Evolutionary conservation across 1,284 basidiomycete species (phyloP).

Genomic region (Apiotrichum mycotoxinovorans): DNA sequence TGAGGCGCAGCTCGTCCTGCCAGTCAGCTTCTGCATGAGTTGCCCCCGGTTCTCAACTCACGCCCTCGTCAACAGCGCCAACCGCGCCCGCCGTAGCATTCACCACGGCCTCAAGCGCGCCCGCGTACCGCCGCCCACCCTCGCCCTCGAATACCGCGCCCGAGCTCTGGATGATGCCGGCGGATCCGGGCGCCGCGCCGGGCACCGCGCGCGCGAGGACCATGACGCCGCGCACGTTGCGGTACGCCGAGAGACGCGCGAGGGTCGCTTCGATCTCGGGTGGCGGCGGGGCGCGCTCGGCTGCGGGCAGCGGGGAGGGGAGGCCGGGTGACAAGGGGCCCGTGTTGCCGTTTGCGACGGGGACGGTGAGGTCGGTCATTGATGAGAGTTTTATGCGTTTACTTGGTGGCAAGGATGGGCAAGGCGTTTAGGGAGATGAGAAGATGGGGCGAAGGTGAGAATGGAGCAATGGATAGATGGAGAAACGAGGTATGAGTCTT

Average conservation of each 20-base stretch:
- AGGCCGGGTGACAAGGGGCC: neutral
- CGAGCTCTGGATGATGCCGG: slow-evolving; percentile 71
- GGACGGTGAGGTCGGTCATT: neutral
- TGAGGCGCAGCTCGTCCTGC: slow-evolving; percentile 80
- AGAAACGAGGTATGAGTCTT: no score
- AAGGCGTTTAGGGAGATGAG: neutral
- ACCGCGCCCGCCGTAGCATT: slow-evolving; percentile 68
- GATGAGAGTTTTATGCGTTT: neutral
- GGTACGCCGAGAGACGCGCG: slow-evolving; percentile 68
- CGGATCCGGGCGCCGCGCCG: slow-evolving; percentile 17
- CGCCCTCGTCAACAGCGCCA: slow-evolving; percentile 51
- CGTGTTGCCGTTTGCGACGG: slow-evolving; percentile 7
- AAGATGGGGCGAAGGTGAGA: neutral
- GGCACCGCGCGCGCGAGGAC: slow-evolving; percentile 61
- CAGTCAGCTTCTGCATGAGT: neutral
- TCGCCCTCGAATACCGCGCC: slow-evolving; percentile 85
- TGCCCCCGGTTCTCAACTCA: slow-evolving; percentile 14
- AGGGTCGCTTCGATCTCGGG: slow-evolving; percentile 75
- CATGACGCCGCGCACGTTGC: slow-evolving; percentile 82
- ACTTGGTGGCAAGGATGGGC: no score
- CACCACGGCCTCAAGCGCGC: slow-evolving; percentile 71
- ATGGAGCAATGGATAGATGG: neutral
- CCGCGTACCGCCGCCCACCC: slow-evolving; percentile 72
- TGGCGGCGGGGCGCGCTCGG: slow-evolving; percentile 50
- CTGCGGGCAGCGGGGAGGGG: neutral